Evolutionary conservation across 352 stramenopile species (phyloP), one percentile per base, ranked within the genome.

Genomic region (Pythium guiyangense): DNA sequence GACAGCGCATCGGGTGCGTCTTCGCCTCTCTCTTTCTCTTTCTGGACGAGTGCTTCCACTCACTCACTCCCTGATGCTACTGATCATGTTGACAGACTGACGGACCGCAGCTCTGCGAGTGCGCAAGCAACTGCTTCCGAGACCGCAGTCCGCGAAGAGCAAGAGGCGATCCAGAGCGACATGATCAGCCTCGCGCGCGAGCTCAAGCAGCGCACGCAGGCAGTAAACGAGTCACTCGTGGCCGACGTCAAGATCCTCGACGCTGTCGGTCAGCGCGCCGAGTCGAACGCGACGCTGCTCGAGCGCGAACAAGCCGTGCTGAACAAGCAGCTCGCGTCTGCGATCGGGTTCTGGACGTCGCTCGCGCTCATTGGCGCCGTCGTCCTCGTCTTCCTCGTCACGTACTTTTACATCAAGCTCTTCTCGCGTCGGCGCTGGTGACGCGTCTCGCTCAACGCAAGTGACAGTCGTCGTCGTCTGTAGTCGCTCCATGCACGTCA

Each of bases 371-470:
- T 91, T 43, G 70, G 71, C 25, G 80, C 69, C 48, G 66, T 81
- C 31, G 63, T 89, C 39, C 53, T 84, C 50, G 68, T 86, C 26
- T 92, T 90, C 44, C 59, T 90, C 34, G 57, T 72, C 62, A 88
- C 69, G 52, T 92, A 90, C 60, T 76, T 87, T 20, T 92, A 88
- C 70, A 88, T 92, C 64, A 89, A 89, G 63, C 51, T 91, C 25
- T 90, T 90, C 52, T 86, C 69, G 11, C 52, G 75, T 4, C 67
- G 80, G 52, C 64, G 71, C 11, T 83, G 66, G 70, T 79, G 56
- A 76, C 31, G 31, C 31, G 5, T 10, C 0, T 12, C 31, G 31
- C 12, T n/a, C n/a, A n/a, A n/a, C 31, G 31, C 5, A 10, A 3
- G 31, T 12, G 8, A 12, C 10, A 10, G 31, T 14, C 31, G 31